Percentiles rank a stretch among this genome's conserved stretches.
These are phyloP conservation scores for Pleomassaria siparia DNA, from an alignment of 2,329 filamentous ascomycete species.

Conservation along the genomic window DNA sequence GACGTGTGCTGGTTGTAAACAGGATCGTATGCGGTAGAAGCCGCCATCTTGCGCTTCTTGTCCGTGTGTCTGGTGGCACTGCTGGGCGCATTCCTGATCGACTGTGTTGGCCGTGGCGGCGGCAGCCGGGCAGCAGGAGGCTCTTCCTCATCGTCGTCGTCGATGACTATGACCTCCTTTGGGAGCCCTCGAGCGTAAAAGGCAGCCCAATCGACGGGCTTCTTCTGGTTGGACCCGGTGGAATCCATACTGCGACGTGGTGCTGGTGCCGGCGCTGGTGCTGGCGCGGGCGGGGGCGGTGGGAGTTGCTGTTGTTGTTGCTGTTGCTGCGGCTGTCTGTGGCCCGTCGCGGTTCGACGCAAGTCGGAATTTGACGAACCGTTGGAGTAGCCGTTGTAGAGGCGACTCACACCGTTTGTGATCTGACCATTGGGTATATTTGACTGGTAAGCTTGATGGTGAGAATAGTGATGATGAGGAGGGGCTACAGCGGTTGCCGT, in stretches of 20 bases:
- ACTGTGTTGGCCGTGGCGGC: slow-evolving; percentile 24
- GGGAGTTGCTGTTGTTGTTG: too few species aligned
- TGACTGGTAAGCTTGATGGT: slow-evolving; percentile 42
- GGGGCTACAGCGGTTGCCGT: slow-evolving; percentile 46
- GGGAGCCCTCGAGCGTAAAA: slow-evolving; percentile 50
- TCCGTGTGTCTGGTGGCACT: slow-evolving; percentile 56
- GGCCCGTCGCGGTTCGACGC: slow-evolving; percentile 39
- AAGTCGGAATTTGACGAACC: slow-evolving; percentile 39
- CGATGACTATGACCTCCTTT: slow-evolving; percentile 55
- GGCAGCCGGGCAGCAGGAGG: slow-evolving; percentile 12
- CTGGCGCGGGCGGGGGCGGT: slow-evolving; percentile 14
- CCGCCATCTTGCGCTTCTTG: slow-evolving; percentile 74
- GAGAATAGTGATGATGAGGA: slow-evolving; percentile 45
- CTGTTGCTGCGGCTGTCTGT: slow-evolving; percentile 31
- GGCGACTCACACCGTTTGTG: slow-evolving; percentile 32
- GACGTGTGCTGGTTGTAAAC: slow-evolving; percentile 70
- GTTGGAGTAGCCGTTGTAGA: slow-evolving; percentile 44
- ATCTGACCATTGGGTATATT: slow-evolving; percentile 39
- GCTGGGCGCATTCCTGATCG: slow-evolving; percentile 40
- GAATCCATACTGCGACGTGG: slow-evolving; percentile 23
- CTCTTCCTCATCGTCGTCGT: slow-evolving; percentile 49
- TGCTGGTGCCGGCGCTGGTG: slow-evolving; percentile 19
- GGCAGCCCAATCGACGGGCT: slow-evolving; percentile 44
- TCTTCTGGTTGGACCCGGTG: slow-evolving; percentile 14
- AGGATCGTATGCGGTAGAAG: slow-evolving; percentile 64